These are phyloP conservation scores for Parafenestella ontariensis DNA, from an alignment of 2,329 filamentous ascomycete genomes.

Conservation along the genomic window DNA sequence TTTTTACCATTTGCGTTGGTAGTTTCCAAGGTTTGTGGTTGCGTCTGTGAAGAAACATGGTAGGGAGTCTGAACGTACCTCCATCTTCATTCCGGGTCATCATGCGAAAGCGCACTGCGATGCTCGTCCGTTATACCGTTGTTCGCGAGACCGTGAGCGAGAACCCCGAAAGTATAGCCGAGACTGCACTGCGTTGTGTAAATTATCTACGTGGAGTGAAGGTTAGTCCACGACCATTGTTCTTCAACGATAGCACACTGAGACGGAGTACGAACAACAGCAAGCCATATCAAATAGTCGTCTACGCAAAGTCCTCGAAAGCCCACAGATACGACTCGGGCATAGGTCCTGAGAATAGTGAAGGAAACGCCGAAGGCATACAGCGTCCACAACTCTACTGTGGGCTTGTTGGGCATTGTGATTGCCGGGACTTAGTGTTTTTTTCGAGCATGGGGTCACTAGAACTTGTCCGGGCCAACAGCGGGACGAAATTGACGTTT, in stretches of 20 bases:
- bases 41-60: not conserved
- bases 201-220: slow-evolving; percentile 49
- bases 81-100: slow-evolving; percentile 15
- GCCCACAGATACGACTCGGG: slow-evolving; percentile 19
- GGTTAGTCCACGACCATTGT: not conserved
- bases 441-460: not conserved
- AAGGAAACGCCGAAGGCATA: slow-evolving; percentile 18
- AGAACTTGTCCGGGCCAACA: not conserved
- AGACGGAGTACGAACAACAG: slow-evolving; percentile 12
- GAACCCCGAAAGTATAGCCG: slow-evolving; percentile 59
- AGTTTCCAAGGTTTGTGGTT: not conserved
- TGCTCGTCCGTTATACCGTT: slow-evolving; percentile 60
- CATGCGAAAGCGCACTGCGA: slow-evolving; percentile 38
- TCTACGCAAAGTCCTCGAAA: slow-evolving; percentile 19
- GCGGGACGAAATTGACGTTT: not conserved
- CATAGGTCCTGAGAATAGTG: slow-evolving; percentile 21
- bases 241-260: not conserved
- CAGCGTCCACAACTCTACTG: slow-evolving; percentile 25
- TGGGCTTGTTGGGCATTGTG: not conserved
- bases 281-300: slow-evolving; percentile 28
- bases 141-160: slow-evolving; percentile 59
- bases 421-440: not conserved
- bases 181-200: slow-evolving; percentile 60
- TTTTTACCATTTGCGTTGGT: no score
- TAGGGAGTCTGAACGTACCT: slow-evolving; percentile 5